A percentile compares a stretch with the other conserved stretches of the same genome.
Conservation (phyloP, 1,284 basidiomycete genomes). For the Apiotrichum veenhuisii region DNA sequence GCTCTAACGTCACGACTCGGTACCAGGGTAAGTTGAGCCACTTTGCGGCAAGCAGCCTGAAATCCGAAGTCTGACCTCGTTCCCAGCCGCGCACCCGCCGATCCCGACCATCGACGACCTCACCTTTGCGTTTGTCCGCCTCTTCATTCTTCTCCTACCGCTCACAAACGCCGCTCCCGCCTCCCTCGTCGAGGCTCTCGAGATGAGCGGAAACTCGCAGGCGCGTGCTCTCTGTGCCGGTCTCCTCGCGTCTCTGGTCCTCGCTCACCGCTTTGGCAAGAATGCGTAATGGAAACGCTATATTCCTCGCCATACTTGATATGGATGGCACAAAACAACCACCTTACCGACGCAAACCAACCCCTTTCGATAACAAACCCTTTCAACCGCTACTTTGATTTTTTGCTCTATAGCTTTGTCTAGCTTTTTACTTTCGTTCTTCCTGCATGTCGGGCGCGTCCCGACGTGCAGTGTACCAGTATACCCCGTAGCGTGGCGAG, state of each 20-base stretch:
- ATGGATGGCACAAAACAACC: neutral
- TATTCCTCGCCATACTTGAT: neutral
- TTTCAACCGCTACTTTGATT: neutral
- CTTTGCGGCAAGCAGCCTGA: neutral
- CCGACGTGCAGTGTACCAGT: neutral
- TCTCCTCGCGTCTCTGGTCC: constrained; percentile 36
- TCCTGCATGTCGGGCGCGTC: no score
- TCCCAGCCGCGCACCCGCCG: constrained; percentile 22
- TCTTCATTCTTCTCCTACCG: constrained; percentile 41
- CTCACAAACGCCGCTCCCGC: constrained; percentile 44
- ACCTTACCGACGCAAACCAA: no score
- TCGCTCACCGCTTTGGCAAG: constrained; percentile 33
- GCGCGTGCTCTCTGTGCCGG: constrained; percentile 44
- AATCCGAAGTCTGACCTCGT: neutral
- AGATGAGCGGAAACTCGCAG: constrained; percentile 39
- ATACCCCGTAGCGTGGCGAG: no score
- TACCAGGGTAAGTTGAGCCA: constrained; percentile 33
- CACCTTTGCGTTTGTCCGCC: constrained; percentile 42
- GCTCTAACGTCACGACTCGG: constrained; percentile 25
- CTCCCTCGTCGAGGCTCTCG: constrained; percentile 37
- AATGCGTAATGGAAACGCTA: neutral
- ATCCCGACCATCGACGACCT: constrained; percentile 40
- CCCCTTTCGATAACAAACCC: neutral
- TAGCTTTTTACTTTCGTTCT: no score
- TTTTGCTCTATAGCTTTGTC: neutral